Evolutionary conservation across 768 basidiomycete species (phyloP), one percentile per base, ranked within the genome.

Genomic region (Trametes coccinea): DNA sequence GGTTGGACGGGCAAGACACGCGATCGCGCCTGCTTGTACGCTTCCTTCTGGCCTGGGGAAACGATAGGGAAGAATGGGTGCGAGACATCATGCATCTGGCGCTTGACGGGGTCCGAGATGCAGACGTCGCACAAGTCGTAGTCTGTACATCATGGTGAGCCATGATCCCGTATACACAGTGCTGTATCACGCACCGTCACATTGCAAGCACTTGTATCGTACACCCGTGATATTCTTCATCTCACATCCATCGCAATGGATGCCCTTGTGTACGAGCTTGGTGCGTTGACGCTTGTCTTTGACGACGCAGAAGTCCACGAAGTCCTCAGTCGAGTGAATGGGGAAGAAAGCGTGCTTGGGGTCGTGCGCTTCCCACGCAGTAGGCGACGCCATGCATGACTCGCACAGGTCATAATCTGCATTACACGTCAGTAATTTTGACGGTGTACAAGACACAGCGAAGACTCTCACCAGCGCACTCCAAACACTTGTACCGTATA

Each of bases 201-300:
- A 93, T 64, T 90, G 87, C 27, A 90, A 71, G 68, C 92, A 93
- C 72, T 56, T 59, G 39, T 61, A 55, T 14, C 62, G 44, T 3
- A 64, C 50, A 4, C 62, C 62, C 2, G n/a, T 2, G 33, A 59
- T 37, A 29, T 57, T 47, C 52, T 29, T 67, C 3, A 78, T 62
- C 3, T 53, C 10, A 71, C 92, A 94, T n/a, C 64, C 68, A 70
- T 93, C 88, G 70, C 92, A 94, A 5, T 78, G 52, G 16, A 90
- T 76, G n/a, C 81, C 80, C 31, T 46, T 69, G 69, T 91, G 89
- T 14, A 69, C 60, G 3, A 58, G 41, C 22, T 54, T 31, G 1
- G 40, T 27, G 11, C 49, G 44, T 27, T 52, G 37, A 11, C 55
- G 58, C 37, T 49, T 53, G 8, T 59, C 53, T 51, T 63, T 58